These are phyloP conservation scores for Lycium barbarum DNA, from an alignment of 257 asterid species.

Conservation along the genomic window DNA sequence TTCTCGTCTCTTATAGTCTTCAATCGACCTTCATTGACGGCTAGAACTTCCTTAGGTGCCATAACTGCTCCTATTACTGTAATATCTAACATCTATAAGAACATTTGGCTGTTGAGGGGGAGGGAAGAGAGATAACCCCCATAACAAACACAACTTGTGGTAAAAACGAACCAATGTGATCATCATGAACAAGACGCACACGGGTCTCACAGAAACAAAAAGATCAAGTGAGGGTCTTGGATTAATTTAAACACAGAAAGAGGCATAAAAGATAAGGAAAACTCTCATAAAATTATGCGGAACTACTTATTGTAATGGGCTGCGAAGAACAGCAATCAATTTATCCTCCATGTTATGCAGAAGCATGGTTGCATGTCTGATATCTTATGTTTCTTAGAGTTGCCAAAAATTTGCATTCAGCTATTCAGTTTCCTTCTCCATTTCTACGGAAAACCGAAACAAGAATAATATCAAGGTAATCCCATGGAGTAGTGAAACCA, in stretches of 20 bases:
- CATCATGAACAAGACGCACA: not conserved
- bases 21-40: not conserved
- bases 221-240: not conserved
- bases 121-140: not conserved
- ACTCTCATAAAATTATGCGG: not conserved
- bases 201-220: not conserved
- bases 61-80: conserved; percentile 7
- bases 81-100: conserved; percentile 8
- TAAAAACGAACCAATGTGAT: not conserved
- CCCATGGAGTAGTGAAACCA: not conserved
- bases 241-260: not conserved
- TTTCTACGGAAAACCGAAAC: conserved; percentile 5
- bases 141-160: not conserved
- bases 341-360: not conserved
- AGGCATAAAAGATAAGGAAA: not conserved
- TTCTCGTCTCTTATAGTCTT: not conserved
- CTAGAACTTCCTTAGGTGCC: not conserved
- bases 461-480: conserved; percentile 12
- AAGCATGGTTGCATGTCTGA: not conserved
- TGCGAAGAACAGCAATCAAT: not conserved
- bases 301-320: not conserved
- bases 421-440: conserved; percentile 19
- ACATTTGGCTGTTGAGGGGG: not conserved
- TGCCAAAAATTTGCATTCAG: not conserved
- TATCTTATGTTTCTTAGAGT: not conserved